phyloP scores from a whole-genome alignment of 1,139 yeast genomes.

The Pichia sp. region DNA sequence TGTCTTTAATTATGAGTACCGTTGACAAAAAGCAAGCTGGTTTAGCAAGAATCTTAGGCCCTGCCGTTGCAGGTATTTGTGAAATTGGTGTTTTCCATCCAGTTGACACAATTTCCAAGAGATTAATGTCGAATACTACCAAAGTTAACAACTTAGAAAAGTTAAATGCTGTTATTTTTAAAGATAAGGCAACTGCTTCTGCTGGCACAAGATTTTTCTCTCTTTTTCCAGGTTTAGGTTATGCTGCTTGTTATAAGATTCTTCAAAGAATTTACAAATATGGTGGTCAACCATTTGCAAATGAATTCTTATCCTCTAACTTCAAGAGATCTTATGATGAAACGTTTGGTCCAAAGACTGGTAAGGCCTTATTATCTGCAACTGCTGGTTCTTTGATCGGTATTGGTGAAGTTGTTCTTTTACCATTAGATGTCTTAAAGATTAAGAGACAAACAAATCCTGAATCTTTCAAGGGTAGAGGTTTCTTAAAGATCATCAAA shows the following conservation, averaged over 20 bases:
- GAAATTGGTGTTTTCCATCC: conserved; percentile 98
- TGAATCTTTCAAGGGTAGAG: conserved; percentile 95
- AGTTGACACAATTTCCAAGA: conserved; percentile 94
- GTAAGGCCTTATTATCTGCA: conserved; percentile 93
- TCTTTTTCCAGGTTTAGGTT: conserved; percentile 95
- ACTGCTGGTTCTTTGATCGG: conserved; percentile 97
- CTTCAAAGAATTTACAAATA: conserved; percentile 96
- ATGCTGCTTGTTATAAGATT: conserved; percentile 95
- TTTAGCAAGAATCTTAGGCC: conserved; percentile 84
- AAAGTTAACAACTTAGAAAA: conserved; percentile 55
- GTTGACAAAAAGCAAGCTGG: conserved; percentile 84
- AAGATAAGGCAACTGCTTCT: conserved; percentile 69
- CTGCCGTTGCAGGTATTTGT: conserved; percentile 95
- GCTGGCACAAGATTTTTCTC: conserved; percentile 68
- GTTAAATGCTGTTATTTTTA: conserved; percentile 80
- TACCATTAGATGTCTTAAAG: conserved; percentile 93
- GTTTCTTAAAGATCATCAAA: conserved; percentile 71
- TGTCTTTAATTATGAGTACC: conserved; percentile 11
- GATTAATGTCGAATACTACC: conserved; percentile 93
- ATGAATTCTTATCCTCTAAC: conserved; percentile 78
- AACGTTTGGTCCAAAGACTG: conserved; percentile 86
- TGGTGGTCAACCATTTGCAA: conserved; percentile 99
- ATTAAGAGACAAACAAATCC: conserved; percentile 99
- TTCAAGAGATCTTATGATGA: conserved; percentile 65
- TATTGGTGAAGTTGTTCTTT: conserved; percentile 91